A percentile compares a stretch with the other conserved stretches of the same genome.
phyloP scores from a whole-genome alignment of 177 flowering plant genomes.

The Vitis hybrid region DNA sequence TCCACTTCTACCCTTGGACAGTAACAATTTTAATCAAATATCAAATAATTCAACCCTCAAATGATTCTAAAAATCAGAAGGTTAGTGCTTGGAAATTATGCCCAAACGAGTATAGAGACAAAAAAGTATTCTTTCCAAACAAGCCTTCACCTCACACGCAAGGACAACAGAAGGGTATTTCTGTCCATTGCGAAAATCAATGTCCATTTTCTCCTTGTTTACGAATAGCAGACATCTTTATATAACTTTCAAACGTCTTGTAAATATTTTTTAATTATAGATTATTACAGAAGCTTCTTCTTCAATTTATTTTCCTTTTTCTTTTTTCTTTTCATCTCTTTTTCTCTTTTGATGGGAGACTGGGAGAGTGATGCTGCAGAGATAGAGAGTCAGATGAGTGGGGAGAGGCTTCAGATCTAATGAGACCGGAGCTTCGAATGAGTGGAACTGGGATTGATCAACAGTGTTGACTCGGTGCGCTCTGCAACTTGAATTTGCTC shows the following conservation, averaged over 20 bases:
- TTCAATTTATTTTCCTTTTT: conserved; percentile 7
- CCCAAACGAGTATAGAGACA: too few species aligned
- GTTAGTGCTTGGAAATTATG: too few species aligned
- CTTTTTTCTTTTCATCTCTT: conserved; percentile 5
- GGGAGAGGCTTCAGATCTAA: too few species aligned
- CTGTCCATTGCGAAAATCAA: background rate
- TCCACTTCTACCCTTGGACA: too few species aligned
- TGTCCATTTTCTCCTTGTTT: conserved; percentile 7
- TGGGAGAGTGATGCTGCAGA: too few species aligned
- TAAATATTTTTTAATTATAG: background rate
- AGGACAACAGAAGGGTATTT: background rate
- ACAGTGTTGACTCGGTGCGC: conserved; percentile 4
- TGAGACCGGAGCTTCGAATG: background rate
- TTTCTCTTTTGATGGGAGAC: background rate
- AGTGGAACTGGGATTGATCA: conserved; percentile 10
- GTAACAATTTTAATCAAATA: too few species aligned
- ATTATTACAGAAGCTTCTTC: conserved; percentile 30
- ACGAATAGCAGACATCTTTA: conserved; percentile 4
- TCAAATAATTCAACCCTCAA: too few species aligned
- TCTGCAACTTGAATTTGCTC: conserved; percentile 3
- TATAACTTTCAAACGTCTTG: background rate
- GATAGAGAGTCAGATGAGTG: too few species aligned
- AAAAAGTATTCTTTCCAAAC: too few species aligned
- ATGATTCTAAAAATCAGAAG: too few species aligned
- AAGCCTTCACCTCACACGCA: too few species aligned